Conservation (phyloP, 2,329 filamentous ascomycete species). For the Penicillium sp. region DNA sequence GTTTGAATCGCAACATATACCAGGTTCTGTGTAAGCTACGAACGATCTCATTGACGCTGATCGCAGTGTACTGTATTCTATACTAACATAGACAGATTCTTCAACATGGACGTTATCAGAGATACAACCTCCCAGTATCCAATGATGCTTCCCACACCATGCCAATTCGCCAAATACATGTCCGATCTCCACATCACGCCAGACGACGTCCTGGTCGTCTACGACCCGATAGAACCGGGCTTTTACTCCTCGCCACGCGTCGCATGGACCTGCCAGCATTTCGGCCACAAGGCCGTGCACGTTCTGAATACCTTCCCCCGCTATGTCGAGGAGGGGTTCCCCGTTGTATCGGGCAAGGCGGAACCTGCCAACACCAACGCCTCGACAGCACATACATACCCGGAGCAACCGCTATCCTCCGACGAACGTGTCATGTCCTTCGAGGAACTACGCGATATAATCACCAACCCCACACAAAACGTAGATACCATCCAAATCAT, state of each 20-base stretch:
- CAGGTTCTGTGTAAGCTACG: conserved; percentile 6
- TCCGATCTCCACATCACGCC: neutral
- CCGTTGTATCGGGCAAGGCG: conserved; percentile 13
- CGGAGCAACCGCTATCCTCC: neutral
- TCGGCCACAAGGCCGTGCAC: conserved; percentile 30
- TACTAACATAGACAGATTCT: conserved; percentile 23
- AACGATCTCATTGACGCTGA: neutral
- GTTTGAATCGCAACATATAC: conserved; percentile 10
- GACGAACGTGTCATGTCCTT: neutral
- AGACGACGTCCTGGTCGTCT: conserved; percentile 26
- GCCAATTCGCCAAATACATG: conserved; percentile 26
- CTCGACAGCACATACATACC: neutral
- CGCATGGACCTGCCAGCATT: conserved; percentile 32
- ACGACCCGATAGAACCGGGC: conserved; percentile 32
- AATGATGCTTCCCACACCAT: conserved; percentile 31
- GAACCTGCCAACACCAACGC: neutral
- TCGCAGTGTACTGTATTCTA: too few species aligned
- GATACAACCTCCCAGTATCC: conserved; percentile 29
- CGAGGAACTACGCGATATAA: neutral
- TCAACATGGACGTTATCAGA: conserved; percentile 31
- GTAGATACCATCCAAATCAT: neutral
- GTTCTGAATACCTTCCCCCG: conserved; percentile 35
- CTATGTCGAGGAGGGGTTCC: conserved; percentile 25
- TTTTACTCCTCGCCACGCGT: conserved; percentile 34
- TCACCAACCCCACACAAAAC: neutral